Base-by-base conservation (phyloP, 139 green algal genomes). In the Chlorella vulgaris region DNA sequence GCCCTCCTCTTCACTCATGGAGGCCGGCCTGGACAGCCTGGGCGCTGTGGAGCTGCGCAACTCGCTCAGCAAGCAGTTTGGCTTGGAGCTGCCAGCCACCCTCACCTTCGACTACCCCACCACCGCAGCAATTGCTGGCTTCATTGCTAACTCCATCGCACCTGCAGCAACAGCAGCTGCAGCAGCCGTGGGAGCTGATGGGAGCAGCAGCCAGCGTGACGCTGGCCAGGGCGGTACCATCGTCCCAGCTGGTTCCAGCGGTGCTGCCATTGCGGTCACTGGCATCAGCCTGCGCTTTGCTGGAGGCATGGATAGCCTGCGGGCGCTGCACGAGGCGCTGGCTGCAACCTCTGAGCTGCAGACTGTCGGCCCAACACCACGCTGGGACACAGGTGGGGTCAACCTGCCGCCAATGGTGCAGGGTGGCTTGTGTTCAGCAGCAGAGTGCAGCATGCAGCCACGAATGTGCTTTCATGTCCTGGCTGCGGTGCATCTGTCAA, bases 31-130 rank as follows among this genome's bases (percentile, higher is more conserved):
- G 35, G 89, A 98, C 81, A 94, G 87, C 15, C 86, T 98, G 53
- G 91, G 91, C 0, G 89, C 92, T 0, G 89, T 97, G 6, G 94
- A 98, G 90, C 85, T 98, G 51, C 86, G 92, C 39, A 95, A 94
- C 78, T 76, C 73, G 3, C 90, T 98, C 3, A 90, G 94, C 61
- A 87, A 63, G 29, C 62, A 58, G 13, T 85, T 94, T 71, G 81
- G 76, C 22, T 28, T 93, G 18, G 82, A 91, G n/a, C 83, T 95
- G 53, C 89, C 91, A 0, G 78, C 80, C 36, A 95, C 92, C 3
- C 73, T 95, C 5, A 83, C 87, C 7, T 94, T 95, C 79, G 92
- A 96, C 85, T 94, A 93, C 77, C 92, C 92, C n/a, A 89, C 79
- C 6, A 33, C 51, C 15, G 58, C 55, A 0, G 87, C 89, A 21